phyloP scores from a whole-genome alignment of 202 grass and related monocot genomes.

The Panicum virgatum region DNA sequence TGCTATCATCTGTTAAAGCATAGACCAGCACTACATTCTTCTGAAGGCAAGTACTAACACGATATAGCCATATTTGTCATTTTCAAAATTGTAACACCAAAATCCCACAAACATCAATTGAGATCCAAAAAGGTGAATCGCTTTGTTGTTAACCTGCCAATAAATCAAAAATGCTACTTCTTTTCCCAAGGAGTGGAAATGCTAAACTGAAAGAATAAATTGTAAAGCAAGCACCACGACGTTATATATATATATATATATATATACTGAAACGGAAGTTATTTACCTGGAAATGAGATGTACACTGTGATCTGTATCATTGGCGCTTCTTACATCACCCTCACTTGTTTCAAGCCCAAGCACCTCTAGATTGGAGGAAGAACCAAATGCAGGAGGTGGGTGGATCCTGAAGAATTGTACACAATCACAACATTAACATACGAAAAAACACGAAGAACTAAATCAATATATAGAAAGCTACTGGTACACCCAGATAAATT shows the following conservation, averaged over 20 bases:
- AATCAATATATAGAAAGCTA: background rate
- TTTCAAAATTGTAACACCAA: background rate
- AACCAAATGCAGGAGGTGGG: conserved; percentile 67
- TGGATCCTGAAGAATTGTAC: conserved; percentile 42
- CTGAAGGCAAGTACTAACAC: background rate
- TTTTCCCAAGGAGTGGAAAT: background rate
- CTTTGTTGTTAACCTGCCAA: background rate
- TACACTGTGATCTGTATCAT: conserved; percentile 40
- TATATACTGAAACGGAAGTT: background rate
- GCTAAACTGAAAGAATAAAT: background rate
- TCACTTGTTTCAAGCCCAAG: conserved; percentile 52
- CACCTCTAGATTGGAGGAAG: conserved; percentile 54
- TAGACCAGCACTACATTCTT: background rate
- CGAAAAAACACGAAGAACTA: background rate
- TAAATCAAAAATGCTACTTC: background rate
- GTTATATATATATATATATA: background rate
- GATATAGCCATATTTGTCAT: background rate
- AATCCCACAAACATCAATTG: background rate
- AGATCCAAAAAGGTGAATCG: background rate
- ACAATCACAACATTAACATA: background rate
- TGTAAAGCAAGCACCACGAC: background rate
- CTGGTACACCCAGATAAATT: background rate
- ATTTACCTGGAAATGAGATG: conserved; percentile 54
- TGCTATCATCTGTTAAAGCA: conserved; percentile 16
- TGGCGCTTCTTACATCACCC: conserved; percentile 30